Base-by-base conservation (phyloP, 2,329 filamentous ascomycete genomes). In the Colletotrichum sp. region DNA sequence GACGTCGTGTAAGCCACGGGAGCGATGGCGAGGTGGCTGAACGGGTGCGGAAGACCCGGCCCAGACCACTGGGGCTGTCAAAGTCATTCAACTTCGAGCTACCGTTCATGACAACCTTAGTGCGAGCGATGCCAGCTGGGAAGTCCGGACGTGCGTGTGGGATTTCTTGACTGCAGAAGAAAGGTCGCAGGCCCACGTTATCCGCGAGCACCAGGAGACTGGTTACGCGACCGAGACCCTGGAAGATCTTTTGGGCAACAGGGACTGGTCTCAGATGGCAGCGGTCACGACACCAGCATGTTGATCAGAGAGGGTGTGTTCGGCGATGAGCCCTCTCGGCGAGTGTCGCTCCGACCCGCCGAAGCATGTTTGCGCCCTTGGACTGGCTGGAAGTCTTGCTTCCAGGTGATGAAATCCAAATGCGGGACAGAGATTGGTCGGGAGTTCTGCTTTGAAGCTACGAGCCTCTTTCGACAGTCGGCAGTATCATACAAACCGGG, bases 1-100 rank as follows among this genome's bases (percentile, higher is more conserved):
- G 70, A 44, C 36, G 59, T 69, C 49, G 71, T 69, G 49, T 65
- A 76, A 69, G 74, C 74, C 70, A 73, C 74, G 18, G 74, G 13
- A 49, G 34, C 71, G 34, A 68, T 64, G 70, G 74, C 64, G 28
- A 68, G 49, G 34, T 69, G 49, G 59, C 69, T 73, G 21, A 21
- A 65, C 74, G 74, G 34, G 59, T 76, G 64, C 74, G 71, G 74
- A 68, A 30, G 62, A 69, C 9, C 44, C 10, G 57, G 73, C 49
- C 68, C 70, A 76, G 73, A 49, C 73, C 70, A 15, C 34, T 59
- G 49, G 9, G 15, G 18, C 26, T 24, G 30, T 64, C 32, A 64
- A 63, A 67, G 32, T 32, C 34, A 12, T 16, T 7, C 34, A 59
- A 18, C 5, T 39, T 28, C 21, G 18, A 30, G 26, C 10, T 28